Percentiles rank a stretch among this genome's conserved stretches.
Conservation (phyloP, 1,284 basidiomycete species). For the Cutaneotrichosporon sp. region DNA sequence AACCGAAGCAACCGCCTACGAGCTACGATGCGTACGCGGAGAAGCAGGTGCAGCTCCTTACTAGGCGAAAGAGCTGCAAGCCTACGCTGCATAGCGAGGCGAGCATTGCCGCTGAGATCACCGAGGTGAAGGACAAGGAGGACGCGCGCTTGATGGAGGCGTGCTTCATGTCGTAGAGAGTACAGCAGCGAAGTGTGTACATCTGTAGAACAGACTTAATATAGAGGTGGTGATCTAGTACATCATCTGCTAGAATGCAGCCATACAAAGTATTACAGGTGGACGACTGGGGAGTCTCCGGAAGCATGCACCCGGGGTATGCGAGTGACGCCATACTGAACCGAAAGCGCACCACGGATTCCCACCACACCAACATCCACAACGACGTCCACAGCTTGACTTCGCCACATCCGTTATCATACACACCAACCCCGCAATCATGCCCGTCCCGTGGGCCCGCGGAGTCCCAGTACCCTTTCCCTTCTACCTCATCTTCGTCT, state of each 20-base stretch:
- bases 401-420: background rate
- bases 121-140: slow-evolving; percentile 34
- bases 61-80: slow-evolving; percentile 26
- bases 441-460: background rate
- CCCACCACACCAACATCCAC: no score
- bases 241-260: background rate
- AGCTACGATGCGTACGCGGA: slow-evolving; percentile 33
- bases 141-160: slow-evolving; percentile 38
- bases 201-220: background rate
- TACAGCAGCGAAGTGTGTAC: background rate
- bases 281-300: no score
- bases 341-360: no score
- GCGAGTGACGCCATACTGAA: background rate
- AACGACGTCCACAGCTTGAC: background rate
- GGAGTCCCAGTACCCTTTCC: background rate
- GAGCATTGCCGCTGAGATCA: slow-evolving; percentile 31
- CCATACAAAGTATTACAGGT: no score
- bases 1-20: slow-evolving; percentile 29
- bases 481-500: background rate
- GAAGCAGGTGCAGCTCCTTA: slow-evolving; percentile 26
- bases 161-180: slow-evolving; percentile 38
- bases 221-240: background rate
- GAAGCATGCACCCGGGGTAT: slow-evolving; percentile 1
- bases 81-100: slow-evolving; percentile 31
- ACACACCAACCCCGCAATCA: background rate